Evolutionary conservation across 768 basidiomycete genomes (phyloP).

Genomic region (Coprinellus aureogranulatus): DNA sequence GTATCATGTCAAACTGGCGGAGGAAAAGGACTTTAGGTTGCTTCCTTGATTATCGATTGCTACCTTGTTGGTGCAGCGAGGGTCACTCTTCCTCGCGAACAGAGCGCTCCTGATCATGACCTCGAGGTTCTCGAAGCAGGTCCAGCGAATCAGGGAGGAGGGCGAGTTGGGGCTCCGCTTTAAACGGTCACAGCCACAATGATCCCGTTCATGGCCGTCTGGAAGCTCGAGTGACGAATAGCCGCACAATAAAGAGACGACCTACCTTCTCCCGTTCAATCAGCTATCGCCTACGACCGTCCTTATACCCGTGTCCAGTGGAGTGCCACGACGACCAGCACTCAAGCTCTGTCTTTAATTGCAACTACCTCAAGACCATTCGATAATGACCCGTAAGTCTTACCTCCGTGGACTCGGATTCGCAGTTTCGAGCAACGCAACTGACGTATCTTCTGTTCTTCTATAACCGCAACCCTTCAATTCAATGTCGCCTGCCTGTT

Average conservation of each 20-base stretch:
- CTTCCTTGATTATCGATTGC: background rate
- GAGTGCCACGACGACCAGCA: background rate
- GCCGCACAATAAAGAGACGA: background rate
- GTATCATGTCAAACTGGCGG: background rate
- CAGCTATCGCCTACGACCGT: background rate
- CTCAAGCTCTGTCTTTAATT: background rate
- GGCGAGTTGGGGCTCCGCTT: background rate
- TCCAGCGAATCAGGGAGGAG: no score
- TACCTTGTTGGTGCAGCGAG: background rate
- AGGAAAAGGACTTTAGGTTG: background rate
- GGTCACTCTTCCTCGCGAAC: background rate
- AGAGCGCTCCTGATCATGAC: background rate
- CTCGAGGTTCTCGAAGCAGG: no score
- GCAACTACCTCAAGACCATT: no score
- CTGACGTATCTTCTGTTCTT: background rate
- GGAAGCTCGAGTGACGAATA: background rate
- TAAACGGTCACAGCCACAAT: background rate
- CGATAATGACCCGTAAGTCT: conserved; percentile 57
- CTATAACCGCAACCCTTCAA: conserved; percentile 5
- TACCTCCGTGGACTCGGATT: background rate
- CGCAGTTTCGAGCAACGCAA: no score
- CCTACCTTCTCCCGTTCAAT: conserved; percentile 3
- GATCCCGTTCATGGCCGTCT: background rate
- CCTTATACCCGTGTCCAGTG: background rate
- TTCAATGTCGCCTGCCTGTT: conserved; percentile 18